phyloP scores from a whole-genome alignment of 257 asterid species.

The Penstemon barbatus region DNA sequence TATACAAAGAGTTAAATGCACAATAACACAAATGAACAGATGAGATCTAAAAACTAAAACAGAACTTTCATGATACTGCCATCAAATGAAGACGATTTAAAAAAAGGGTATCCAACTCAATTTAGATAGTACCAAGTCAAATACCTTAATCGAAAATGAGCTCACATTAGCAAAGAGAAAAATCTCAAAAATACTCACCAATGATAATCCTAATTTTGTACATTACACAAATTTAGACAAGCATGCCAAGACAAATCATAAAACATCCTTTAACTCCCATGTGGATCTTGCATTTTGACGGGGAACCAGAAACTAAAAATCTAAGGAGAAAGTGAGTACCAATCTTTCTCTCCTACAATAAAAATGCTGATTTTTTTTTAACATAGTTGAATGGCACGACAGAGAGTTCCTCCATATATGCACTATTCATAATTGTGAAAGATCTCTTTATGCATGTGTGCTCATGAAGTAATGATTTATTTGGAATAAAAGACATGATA shows the following conservation, averaged over 20 bases:
- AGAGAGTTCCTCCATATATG: neutral
- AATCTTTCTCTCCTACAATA: neutral
- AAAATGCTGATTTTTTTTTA: neutral
- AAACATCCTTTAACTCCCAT: neutral
- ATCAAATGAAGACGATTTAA: too few species aligned
- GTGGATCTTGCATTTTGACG: neutral
- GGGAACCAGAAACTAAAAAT: too few species aligned
- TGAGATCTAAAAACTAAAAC: neutral
- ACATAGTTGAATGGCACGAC: neutral
- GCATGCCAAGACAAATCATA: neutral
- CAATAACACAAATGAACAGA: neutral
- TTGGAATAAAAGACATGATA: neutral
- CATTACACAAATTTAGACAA: neutral
- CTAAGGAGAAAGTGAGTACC: neutral
- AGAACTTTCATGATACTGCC: too few species aligned
- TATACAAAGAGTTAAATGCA: conserved; percentile 7
- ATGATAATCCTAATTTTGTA: too few species aligned
- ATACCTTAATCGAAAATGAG: neutral
- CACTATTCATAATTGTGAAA: neutral
- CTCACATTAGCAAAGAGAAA: neutral
- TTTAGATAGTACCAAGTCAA: too few species aligned
- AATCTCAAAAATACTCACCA: neutral
- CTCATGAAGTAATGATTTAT: neutral
- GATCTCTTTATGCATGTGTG: neutral
- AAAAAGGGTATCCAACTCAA: too few species aligned